Conservation (phyloP, 306 rosid genomes). For the Cicer judaicum region DNA sequence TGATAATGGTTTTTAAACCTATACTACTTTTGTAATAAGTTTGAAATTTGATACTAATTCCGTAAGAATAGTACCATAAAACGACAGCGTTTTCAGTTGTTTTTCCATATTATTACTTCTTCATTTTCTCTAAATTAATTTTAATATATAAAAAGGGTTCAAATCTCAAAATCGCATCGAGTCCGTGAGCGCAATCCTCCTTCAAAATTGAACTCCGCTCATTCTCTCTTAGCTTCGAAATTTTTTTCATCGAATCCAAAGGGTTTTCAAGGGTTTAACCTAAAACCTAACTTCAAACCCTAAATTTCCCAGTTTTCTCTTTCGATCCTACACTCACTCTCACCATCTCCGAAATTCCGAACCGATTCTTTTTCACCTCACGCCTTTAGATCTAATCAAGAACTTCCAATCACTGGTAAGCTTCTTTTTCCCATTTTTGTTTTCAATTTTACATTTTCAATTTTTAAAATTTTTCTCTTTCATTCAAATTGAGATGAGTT, state of each 20-base stretch:
- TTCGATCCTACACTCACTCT: constrained; percentile 1
- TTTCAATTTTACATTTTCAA: constrained; percentile 19
- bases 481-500: constrained; percentile 10
- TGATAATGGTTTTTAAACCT: too few relatives aligned
- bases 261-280: constrained; percentile 48
- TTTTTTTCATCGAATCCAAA: constrained; percentile 34
- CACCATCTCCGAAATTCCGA: not conserved
- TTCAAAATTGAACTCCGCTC: constrained; percentile 23
- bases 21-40: too few relatives aligned
- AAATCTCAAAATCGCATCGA: constrained; percentile 44
- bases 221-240: constrained; percentile 7
- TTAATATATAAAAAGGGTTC: constrained; percentile 22
- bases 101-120: not conserved
- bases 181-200: constrained; percentile 30
- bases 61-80: not conserved
- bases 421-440: not conserved
- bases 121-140: not conserved
- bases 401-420: constrained; percentile 42
- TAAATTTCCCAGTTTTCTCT: constrained; percentile 21
- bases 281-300: constrained; percentile 39
- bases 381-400: constrained; percentile 45
- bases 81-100: constrained; percentile 27
- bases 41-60: too few relatives aligned
- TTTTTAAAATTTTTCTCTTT: not conserved
- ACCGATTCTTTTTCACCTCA: not conserved